Evolutionary conservation across 768 basidiomycete species (phyloP), one percentile per base, ranked within the genome.

Genomic region (Lentinula boryana): DNA sequence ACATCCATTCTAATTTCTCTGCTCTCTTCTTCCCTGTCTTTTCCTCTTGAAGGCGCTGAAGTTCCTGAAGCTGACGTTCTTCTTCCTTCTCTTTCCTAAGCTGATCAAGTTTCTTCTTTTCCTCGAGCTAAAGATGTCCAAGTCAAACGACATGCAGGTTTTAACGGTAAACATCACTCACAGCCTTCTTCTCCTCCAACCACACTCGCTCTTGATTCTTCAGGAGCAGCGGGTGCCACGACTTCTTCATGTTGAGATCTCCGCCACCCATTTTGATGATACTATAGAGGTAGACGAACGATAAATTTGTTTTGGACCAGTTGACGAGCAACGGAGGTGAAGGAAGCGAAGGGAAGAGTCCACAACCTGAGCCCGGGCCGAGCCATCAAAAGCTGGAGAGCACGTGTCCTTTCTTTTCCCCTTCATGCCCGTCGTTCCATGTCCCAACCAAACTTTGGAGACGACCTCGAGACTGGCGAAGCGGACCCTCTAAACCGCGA

Each of bases 151-250:
- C 46, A 41, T 18, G 60, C 49, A 59, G 16, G 31, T 40, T 43
- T 56, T 57, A 21, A 27, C 23, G 27, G 21, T 41, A 49, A 56
- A 40, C 55, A 33, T 16, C 15, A 81, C 91, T 68, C 71, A 93
- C 93, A 58, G 95, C 94, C 71, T 92, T 89, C 84, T 96, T 95
- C 75, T 99, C 97, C 74, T 96, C 91, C 60, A 98, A 83, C 96
- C 97, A 98, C 68, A 98, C 97, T 84, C 91, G 86, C 86, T 96
- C 93, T 88, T 98, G 96, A 77, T 96, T 96, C 72, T 93, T 94
- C 75, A 97, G 75, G 75, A 96, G 91, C 82, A 95, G 87, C 83
- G 95, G 95, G 73, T 98, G 95, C 95, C 95, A 98, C 65, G 93
- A 95, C 84, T 97, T 96, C 77, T 92, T 97, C 95, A 98, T 98